Evolutionary conservation across 495 filamentous ascomycete genomes (phyloP).

Genomic region (Neurospora africana): DNA sequence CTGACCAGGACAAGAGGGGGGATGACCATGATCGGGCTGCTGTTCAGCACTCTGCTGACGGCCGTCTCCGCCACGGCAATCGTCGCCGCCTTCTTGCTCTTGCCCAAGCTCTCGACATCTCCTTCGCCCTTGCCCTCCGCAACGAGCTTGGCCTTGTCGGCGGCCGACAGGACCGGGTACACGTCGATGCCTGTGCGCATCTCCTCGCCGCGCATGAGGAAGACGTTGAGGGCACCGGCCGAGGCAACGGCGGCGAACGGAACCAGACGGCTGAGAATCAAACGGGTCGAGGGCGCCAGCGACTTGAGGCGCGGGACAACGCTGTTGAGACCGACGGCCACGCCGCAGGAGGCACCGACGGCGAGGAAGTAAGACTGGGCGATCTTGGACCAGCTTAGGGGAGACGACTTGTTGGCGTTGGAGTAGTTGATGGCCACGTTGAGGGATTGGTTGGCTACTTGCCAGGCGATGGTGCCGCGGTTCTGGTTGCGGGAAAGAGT

Average conservation of each 20-base stretch:
- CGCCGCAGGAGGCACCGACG: slow-evolving; percentile 83
- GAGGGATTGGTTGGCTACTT: slow-evolving; percentile 92
- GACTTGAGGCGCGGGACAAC: slow-evolving; percentile 76
- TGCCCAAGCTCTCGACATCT: slow-evolving; percentile 59
- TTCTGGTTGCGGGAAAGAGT: slow-evolving; percentile 40
- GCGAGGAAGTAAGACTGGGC: slow-evolving; percentile 84
- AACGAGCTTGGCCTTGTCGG: slow-evolving; percentile 33
- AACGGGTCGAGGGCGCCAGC: slow-evolving; percentile 58
- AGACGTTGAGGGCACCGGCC: slow-evolving; percentile 86
- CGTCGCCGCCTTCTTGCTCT: slow-evolving; percentile 75
- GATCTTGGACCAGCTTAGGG: slow-evolving; percentile 68
- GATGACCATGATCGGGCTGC: slow-evolving; percentile 93
- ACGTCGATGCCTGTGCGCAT: slow-evolving; percentile 89
- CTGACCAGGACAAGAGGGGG: slow-evolving; percentile 77
- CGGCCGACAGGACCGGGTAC: slow-evolving; percentile 60
- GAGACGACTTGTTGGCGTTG: slow-evolving; percentile 94
- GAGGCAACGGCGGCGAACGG: slow-evolving; percentile 91
- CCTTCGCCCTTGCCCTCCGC: slow-evolving; percentile 28
- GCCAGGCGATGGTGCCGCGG: slow-evolving; percentile 83
- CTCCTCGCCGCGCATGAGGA: slow-evolving; percentile 95
- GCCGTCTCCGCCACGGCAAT: slow-evolving; percentile 90
- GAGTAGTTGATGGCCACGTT: slow-evolving; percentile 96
- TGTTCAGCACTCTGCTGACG: slow-evolving; percentile 76
- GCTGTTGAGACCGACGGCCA: slow-evolving; percentile 84
- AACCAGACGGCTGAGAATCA: slow-evolving; percentile 70